These are phyloP conservation scores for Allium fistulosum DNA, from an alignment of 106 monocot genomes.

Conservation along the genomic window DNA sequence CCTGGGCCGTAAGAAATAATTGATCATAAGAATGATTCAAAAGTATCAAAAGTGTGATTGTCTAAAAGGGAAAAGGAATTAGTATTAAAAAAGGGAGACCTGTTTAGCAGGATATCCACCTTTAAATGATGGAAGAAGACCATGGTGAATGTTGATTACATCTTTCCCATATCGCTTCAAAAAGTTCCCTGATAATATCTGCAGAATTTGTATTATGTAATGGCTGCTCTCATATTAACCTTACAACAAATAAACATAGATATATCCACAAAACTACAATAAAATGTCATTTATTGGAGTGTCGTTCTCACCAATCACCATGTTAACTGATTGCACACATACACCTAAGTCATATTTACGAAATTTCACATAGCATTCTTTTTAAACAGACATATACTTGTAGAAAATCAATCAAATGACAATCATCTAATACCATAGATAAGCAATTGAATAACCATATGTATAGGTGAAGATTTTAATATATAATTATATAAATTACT, in stretches of 20 bases:
- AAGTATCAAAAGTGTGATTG: no score
- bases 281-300: background rate
- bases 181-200: conserved; percentile 70
- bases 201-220: conserved; percentile 12
- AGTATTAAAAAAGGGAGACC: conserved; percentile 12
- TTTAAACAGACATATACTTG: no score
- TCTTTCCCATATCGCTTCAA: conserved; percentile 71
- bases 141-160: conserved; percentile 89
- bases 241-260: conserved; percentile 7
- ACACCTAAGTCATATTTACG: no score
- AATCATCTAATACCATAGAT: no score
- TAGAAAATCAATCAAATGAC: no score
- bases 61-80: background rate
- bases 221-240: conserved; percentile 3
- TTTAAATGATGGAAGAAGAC: conserved; percentile 89
- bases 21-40: background rate
- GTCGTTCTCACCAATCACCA: no score
- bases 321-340: no score
- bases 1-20: conserved; percentile 23
- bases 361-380: no score
- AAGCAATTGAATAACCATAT: no score
- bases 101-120: conserved; percentile 77
- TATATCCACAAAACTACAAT: conserved; percentile 5
- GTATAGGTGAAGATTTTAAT: no score
- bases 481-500: no score